These are phyloP conservation scores for Nannochloropsis oceanica DNA, from an alignment of 108 stramenopile species.

Conservation along the genomic window DNA sequence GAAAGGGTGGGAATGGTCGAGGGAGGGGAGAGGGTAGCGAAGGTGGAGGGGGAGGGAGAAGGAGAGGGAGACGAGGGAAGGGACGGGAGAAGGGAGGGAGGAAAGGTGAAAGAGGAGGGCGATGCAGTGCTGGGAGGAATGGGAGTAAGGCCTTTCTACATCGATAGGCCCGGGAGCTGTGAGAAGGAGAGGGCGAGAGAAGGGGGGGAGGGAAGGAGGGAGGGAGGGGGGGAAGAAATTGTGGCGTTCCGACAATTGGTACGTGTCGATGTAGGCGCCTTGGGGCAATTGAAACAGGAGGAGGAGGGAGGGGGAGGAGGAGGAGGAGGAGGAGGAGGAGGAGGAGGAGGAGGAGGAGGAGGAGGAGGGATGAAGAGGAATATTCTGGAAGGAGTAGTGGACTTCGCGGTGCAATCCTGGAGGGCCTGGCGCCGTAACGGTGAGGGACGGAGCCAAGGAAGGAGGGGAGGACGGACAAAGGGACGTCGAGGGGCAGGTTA, in stretches of 20 bases:
- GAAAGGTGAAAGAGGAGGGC: background rate
- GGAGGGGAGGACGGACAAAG: background rate
- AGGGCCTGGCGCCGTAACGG: background rate
- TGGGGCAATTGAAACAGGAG: background rate
- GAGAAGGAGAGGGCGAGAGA: background rate
- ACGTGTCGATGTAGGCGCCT: background rate
- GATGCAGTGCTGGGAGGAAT: background rate
- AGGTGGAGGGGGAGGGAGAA: background rate
- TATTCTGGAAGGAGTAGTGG: background rate
- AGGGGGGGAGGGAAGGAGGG: background rate
- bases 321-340: background rate
- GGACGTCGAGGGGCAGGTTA: background rate
- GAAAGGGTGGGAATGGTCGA: background rate
- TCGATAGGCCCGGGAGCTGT: background rate
- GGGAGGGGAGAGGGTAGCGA: background rate
- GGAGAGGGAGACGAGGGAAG: background rate
- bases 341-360: background rate
- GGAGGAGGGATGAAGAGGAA: background rate
- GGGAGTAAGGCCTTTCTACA: background rate
- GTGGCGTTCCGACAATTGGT: background rate
- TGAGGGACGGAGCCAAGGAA: background rate
- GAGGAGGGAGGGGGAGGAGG: background rate
- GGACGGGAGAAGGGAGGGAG: too few species aligned
- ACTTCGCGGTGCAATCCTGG: background rate
- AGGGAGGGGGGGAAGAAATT: background rate